Evolutionary conservation across 2,329 filamentous ascomycete species (phyloP), one percentile per base, ranked within the genome.

Genomic region (Knoxdaviesia capensis): DNA sequence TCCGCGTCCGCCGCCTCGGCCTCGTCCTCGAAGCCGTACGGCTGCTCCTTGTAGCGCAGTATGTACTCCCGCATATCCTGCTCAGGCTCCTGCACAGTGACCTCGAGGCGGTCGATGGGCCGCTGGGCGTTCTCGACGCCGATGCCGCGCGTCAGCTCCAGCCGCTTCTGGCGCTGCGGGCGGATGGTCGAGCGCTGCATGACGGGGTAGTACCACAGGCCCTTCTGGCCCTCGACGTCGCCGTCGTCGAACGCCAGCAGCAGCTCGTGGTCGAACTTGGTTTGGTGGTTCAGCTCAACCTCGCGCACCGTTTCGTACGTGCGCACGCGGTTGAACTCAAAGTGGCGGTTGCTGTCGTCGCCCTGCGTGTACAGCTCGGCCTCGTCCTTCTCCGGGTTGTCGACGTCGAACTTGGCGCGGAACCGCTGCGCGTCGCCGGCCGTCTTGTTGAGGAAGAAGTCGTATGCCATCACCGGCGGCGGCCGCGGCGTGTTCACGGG

Each of bases 131-230:
- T 61, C 34, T 68, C 63, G 31, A 62, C 55, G 34, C 49, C 50
- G 31, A 65, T 53, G 44, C 63, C 66, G 38, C 60, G 60, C 32
- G 61, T 69, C 39, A 69, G 67, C 38, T 70, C 66, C 48, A 77
- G 75, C 52, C 74, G 74, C 62, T 72, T 77, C 46, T 65, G 69
- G 44, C 75, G 67, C 56, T 77, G 74, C 31, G 72, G 73, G 38
- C 73, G 65, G 50, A 80, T 71, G 28, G 65, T 64, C 39, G 66
- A 71, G 42, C 72, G 69, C 55, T 79, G 74, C 58, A 80, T 70
- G 47, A 80, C 65, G 4, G 77, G 77, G 50, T 80, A 80, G 57
- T 79, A 80, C 55, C 76, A 79, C 8, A 68, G 71, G 6, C 66
- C 75, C 54, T 71, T 72, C 48, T 71, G 65, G 43, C 59, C 56